phyloP scores from a whole-genome alignment of 495 filamentous ascomycete genomes.

The Filosporella fistucella region DNA sequence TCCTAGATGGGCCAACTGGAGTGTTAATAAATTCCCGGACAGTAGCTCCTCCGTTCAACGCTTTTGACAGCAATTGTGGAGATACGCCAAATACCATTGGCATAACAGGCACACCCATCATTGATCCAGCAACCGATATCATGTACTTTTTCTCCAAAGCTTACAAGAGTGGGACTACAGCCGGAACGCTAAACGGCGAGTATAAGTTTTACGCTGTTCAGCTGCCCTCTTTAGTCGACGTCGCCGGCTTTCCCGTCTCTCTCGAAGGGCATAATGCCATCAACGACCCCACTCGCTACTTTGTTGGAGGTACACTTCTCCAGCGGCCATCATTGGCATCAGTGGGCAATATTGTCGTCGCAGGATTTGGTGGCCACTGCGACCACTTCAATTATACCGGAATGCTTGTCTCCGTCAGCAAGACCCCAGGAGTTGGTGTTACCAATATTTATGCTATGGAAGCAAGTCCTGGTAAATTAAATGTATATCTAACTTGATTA shows the following conservation, averaged over 20 bases:
- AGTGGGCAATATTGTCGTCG: constrained; percentile 29
- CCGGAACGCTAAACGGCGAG: neutral
- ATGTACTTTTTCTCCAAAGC: constrained; percentile 23
- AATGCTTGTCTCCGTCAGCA: constrained; percentile 29
- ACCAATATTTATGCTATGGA: constrained; percentile 8
- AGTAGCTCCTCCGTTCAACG: constrained; percentile 27
- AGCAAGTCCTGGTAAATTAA: constrained; percentile 9
- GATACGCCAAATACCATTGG: constrained; percentile 29
- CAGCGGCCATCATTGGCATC: constrained; percentile 32
- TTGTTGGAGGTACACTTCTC: constrained; percentile 19
- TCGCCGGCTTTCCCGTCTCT: constrained; percentile 17
- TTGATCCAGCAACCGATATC: constrained; percentile 16
- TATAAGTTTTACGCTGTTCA: constrained; percentile 25
- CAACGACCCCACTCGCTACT: constrained; percentile 24
- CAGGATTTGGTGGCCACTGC: constrained; percentile 39
- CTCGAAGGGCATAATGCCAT: constrained; percentile 15
- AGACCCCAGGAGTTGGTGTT: constrained; percentile 24
- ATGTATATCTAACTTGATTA: neutral
- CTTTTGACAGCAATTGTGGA: constrained; percentile 27
- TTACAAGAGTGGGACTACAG: neutral
- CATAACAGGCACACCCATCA: constrained; percentile 24
- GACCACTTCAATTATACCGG: constrained; percentile 42
- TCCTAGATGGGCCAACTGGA: constrained; percentile 31
- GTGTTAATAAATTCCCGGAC: constrained; percentile 23
- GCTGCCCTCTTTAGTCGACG: constrained; percentile 16